These are phyloP conservation scores for Kwoniella botswanensis DNA, from an alignment of 768 basidiomycete genomes.

Conservation along the genomic window DNA sequence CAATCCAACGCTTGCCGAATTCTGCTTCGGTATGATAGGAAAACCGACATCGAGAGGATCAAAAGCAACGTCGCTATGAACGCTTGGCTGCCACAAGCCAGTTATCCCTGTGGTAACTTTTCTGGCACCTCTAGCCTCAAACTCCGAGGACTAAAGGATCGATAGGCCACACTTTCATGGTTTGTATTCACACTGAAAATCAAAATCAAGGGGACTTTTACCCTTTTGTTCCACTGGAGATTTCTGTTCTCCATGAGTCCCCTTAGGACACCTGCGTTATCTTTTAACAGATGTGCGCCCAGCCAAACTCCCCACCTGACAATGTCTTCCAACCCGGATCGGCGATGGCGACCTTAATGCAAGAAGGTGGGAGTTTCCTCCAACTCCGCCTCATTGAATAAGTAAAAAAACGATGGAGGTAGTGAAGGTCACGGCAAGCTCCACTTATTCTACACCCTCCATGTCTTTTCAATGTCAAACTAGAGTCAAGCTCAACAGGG, in stretches of 20 bases:
- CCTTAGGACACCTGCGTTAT: slow-evolving; percentile 81
- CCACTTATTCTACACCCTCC: slow-evolving; percentile 81
- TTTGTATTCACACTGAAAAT: slow-evolving; percentile 81
- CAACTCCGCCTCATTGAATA: slow-evolving; percentile 76
- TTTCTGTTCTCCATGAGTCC: slow-evolving; percentile 79
- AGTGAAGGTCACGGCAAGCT: slow-evolving; percentile 81
- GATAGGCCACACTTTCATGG: slow-evolving; percentile 82
- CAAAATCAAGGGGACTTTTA: slow-evolving; percentile 80
- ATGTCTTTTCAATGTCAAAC: slow-evolving; percentile 84
- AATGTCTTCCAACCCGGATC: slow-evolving; percentile 75
- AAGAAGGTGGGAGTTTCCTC: slow-evolving; percentile 73
- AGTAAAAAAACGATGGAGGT: slow-evolving; percentile 80
- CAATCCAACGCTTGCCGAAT: slow-evolving; percentile 78
- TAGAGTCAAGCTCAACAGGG: slow-evolving; percentile 85
- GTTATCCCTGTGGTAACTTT: slow-evolving; percentile 80
- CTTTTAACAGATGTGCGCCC: slow-evolving; percentile 80
- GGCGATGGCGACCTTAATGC: slow-evolving; percentile 64
- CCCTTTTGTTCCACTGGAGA: slow-evolving; percentile 79
- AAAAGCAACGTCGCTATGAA: slow-evolving; percentile 82
- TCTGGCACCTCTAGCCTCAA: slow-evolving; percentile 80
- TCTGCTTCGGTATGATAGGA: slow-evolving; percentile 79
- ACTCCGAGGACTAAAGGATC: slow-evolving; percentile 79
- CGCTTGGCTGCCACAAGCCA: slow-evolving; percentile 79
- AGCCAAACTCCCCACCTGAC: slow-evolving; percentile 78
- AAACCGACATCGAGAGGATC: slow-evolving; percentile 81